Percentiles rank a stretch among this genome's conserved stretches.
phyloP scores from a whole-genome alignment of 2,329 filamentous ascomycete species.

The Colletotrichum liriopes region DNA sequence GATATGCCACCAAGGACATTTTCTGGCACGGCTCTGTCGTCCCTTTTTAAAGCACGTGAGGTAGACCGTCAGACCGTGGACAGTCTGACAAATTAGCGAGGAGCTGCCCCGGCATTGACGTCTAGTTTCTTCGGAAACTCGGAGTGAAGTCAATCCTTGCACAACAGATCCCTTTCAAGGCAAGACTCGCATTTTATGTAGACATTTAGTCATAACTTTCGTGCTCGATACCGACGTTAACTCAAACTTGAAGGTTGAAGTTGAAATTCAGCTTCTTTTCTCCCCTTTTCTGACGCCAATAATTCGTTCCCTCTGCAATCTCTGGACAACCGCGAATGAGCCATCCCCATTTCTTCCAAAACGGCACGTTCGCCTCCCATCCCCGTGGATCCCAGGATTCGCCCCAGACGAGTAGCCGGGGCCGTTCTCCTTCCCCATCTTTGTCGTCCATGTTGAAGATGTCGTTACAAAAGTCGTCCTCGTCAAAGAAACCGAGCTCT shows the following conservation, averaged over 20 bases:
- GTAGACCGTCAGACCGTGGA: no score
- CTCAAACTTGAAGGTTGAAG: neutral
- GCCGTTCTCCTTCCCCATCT: slow-evolving; percentile 30
- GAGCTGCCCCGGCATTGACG: no score
- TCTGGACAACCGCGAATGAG: slow-evolving; percentile 55
- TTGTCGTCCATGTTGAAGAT: slow-evolving; percentile 22
- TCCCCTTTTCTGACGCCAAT: slow-evolving; percentile 48
- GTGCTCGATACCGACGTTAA: neutral
- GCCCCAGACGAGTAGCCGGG: slow-evolving; percentile 64
- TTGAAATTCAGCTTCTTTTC: slow-evolving; percentile 20
- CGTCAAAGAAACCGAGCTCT: slow-evolving; percentile 28
- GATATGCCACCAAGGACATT: slow-evolving; percentile 9
- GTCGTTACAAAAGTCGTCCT: slow-evolving; percentile 32
- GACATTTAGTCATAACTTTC: neutral
- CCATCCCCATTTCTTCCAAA: slow-evolving; percentile 62
- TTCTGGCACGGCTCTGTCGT: no score
- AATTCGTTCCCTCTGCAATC: slow-evolving; percentile 55
- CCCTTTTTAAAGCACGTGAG: no score
- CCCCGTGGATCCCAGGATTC: slow-evolving; percentile 59
- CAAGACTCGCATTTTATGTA: slow-evolving; percentile 1
- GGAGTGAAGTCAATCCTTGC: no score
- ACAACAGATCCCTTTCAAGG: no score
- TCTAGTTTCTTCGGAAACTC: no score
- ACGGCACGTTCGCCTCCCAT: slow-evolving; percentile 64
- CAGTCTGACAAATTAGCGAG: no score